phyloP scores from a whole-genome alignment of 345 rosid genomes.

The Lepidium aucheri region DNA sequence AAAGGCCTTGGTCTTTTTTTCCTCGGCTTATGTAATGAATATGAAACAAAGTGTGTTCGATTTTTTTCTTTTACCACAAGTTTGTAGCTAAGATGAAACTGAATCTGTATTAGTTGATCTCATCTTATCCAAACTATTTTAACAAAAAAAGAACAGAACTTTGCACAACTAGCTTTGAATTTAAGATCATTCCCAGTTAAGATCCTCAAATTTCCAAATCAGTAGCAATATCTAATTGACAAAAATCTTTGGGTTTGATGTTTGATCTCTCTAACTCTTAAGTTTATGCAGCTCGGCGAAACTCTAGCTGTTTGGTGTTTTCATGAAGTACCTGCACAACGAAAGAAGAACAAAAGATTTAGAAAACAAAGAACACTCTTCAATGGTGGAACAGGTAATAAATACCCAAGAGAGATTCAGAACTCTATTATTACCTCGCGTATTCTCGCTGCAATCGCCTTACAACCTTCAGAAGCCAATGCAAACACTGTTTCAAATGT shows the following conservation, averaged over 20 bases:
- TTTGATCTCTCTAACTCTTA: background rate
- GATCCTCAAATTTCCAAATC: too few species aligned
- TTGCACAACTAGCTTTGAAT: too few species aligned
- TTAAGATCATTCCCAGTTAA: too few species aligned
- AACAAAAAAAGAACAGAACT: background rate
- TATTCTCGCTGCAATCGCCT: conserved; percentile 69
- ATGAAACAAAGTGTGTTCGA: background rate
- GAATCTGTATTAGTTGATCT: background rate
- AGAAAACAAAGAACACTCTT: background rate
- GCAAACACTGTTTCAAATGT: conserved; percentile 83
- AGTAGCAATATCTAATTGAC: background rate
- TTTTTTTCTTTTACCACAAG: background rate
- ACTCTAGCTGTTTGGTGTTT: conserved; percentile 79
- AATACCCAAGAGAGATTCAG: background rate
- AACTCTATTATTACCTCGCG: conserved; percentile 42
- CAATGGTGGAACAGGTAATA: background rate
- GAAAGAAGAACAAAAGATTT: conserved; percentile 6
- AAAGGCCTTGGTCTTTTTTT: background rate
- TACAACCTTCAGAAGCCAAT: conserved; percentile 82
- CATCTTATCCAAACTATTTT: background rate
- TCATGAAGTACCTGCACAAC: conserved; percentile 51
- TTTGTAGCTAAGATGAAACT: background rate
- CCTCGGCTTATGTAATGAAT: conserved; percentile 2
- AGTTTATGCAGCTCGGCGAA: conserved; percentile 46
- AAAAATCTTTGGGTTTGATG: background rate